Evolutionary conservation across 2,329 filamentous ascomycete genomes (phyloP).

Genomic region (Penicillium sp.): DNA sequence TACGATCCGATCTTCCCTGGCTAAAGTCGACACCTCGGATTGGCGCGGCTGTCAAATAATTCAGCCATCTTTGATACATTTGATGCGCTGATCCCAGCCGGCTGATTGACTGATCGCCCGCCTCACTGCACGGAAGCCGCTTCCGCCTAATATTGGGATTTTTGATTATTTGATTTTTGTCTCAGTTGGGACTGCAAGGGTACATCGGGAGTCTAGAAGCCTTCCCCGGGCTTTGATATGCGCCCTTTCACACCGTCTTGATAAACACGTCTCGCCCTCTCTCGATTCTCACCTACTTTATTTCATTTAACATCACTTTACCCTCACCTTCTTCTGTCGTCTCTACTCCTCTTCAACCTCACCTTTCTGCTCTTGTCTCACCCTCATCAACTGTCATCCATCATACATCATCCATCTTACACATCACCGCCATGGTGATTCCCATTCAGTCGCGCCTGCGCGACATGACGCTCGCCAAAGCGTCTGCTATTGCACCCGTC

Average conservation of each 20-base stretch:
- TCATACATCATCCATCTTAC: neutral
- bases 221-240: conserved; percentile 26
- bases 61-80: neutral
- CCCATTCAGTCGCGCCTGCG: conserved; percentile 24
- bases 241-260: conserved; percentile 15
- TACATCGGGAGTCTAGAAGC: conserved; percentile 27
- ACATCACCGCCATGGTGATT: conserved; percentile 17
- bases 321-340: neutral
- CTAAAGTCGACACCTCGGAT: conserved; percentile 1
- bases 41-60: conserved; percentile 7
- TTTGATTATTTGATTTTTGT: conserved; percentile 12
- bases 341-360: neutral
- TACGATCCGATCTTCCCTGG: conserved; percentile 3
- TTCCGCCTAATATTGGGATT: conserved; percentile 8
- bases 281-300: conserved; percentile 1
- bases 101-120: conserved; percentile 11
- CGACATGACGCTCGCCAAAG: conserved; percentile 23
- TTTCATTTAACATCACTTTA: neutral
- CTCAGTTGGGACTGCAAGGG: conserved; percentile 25
- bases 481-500: conserved; percentile 15
- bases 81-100: conserved; percentile 2
- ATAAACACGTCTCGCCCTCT: conserved; percentile 17
- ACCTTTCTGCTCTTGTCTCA: neutral
- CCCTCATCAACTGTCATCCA: neutral
- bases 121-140: conserved; percentile 13